Evolutionary conservation across 495 filamentous ascomycete genomes (phyloP), one percentile per base, ranked within the genome.

Genomic region (Pyrenula aspistea): DNA sequence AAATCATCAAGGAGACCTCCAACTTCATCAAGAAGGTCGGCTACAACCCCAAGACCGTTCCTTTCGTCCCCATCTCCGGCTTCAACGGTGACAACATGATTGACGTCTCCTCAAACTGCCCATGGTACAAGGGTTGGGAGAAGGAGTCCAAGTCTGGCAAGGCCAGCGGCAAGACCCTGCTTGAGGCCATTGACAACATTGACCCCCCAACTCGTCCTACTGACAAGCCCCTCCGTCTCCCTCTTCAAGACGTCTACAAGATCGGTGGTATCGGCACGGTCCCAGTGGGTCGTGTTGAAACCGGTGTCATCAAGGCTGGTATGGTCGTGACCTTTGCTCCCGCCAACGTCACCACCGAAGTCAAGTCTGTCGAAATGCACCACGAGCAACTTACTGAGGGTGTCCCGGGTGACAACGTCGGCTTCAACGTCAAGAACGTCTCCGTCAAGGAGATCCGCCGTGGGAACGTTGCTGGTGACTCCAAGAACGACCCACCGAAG

Each of bases 1-100:
- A 98, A 76, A 98, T 98, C 73, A 89, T 98, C 83, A 97, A 96
- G 88, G 94, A 98, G 83, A 96, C 91, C 64, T 92, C 91, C 82
- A 88, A 86, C 85, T 98, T 98, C 84, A 98, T 98, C 87, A 98
- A 97, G 92, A 98, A 98, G 89, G 93, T 98, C 75, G 93, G 93
- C 76, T 98, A 90, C 88, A 96, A 96, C 86, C 93, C 93, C 77
- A 96, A 96, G 87, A 71, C 74, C 64, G 91, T 96, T 74, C 85
- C 93, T 61, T 98, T 98, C 83, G 93, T 98, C 71, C 93, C 93
- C 67, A 96, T 98, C 87, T 97, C 93, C 67, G 93, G 93, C 71
- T 98, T 98, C 88, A 88, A 98, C 85, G 93, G 93, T 65, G 93
- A 98, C 84, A 98, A 98, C 88, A 98, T 98, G 93, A 87, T 98